These are phyloP conservation scores for Fistulina hepatica DNA, from an alignment of 1,284 basidiomycete species.

Conservation along the genomic window DNA sequence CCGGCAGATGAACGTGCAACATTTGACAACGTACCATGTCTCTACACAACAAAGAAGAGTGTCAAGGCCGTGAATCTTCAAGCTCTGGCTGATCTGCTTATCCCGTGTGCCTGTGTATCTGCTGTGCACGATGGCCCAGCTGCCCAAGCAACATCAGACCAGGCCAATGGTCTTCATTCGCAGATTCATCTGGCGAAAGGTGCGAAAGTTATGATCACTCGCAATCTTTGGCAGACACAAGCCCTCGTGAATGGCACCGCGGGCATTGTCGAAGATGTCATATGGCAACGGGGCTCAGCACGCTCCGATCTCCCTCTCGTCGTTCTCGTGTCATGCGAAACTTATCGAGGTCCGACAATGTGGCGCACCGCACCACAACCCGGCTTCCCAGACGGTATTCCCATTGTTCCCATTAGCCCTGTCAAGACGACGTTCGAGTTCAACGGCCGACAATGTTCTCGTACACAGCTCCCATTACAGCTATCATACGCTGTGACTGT, in stretches of 20 bases:
- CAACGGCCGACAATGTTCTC: slow-evolving; percentile 1
- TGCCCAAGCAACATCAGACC: slow-evolving; percentile 5
- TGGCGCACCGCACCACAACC: slow-evolving; percentile 8
- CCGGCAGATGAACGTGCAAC: background rate
- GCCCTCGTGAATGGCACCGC: slow-evolving; percentile 7
- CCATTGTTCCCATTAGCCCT: slow-evolving; percentile 9
- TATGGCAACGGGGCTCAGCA: slow-evolving; percentile 3
- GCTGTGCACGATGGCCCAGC: slow-evolving; percentile 7
- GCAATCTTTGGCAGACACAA: slow-evolving; percentile 10
- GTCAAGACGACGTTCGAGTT: slow-evolving; percentile 6
- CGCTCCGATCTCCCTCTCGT: slow-evolving; percentile 8
- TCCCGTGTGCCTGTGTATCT: slow-evolving; percentile 9
- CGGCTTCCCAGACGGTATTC: slow-evolving; percentile 6
- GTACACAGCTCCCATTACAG: slow-evolving; percentile 3
- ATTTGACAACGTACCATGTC: slow-evolving; percentile 6
- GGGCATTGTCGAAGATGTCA: slow-evolving; percentile 5
- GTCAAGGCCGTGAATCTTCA: slow-evolving; percentile 4
- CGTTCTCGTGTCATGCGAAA: slow-evolving; percentile 10
- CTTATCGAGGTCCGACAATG: slow-evolving; percentile 10
- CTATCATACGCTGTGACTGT: slow-evolving; percentile 7
- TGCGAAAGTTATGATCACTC: slow-evolving; percentile 10
- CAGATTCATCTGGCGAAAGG: slow-evolving; percentile 9
- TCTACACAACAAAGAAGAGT: slow-evolving; percentile 8
- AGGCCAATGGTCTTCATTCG: slow-evolving; percentile 9
- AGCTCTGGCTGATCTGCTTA: slow-evolving; percentile 1